These are phyloP conservation scores for Pinus tabuliformis DNA, from an alignment of 75 land plant species.

Conservation along the genomic window DNA sequence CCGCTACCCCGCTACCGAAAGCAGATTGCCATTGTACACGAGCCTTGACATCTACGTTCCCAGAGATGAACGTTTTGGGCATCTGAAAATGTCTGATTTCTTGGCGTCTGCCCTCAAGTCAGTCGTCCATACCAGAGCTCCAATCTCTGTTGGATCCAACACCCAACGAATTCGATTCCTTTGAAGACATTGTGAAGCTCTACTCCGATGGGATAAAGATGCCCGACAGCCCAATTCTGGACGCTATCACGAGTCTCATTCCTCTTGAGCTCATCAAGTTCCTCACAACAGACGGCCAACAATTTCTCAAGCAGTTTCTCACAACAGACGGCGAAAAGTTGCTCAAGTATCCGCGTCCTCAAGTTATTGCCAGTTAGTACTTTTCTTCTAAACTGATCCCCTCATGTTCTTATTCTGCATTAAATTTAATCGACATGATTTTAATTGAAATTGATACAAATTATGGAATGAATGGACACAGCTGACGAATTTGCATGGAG, in stretches of 20 bases:
- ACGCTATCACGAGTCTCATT: conserved; percentile 14
- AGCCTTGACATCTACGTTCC: conserved; percentile 71
- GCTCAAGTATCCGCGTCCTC: conserved; percentile 58
- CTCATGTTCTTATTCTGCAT: too few relatives aligned
- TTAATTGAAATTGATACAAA: too few relatives aligned
- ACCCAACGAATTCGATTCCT: conserved; percentile 52
- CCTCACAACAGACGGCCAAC: conserved; percentile 32
- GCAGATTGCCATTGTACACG: conserved; percentile 16
- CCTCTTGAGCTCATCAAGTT: conserved; percentile 50
- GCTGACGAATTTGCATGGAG: conserved; percentile 69
- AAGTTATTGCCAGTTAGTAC: conserved; percentile 52
- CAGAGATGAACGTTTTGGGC: conserved; percentile 79
- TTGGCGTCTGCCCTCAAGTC: conserved; percentile 30
- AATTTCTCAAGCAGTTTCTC: too few relatives aligned
- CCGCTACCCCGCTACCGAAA: too few relatives aligned
- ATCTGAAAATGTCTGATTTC: conserved; percentile 64
- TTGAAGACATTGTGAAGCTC: conserved; percentile 54
- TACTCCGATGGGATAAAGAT: conserved; percentile 53
- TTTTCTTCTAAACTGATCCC: not conserved
- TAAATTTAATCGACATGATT: too few relatives aligned
- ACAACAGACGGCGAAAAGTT: too few relatives aligned
- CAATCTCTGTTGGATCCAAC: conserved; percentile 32
- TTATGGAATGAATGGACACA: conserved; percentile 7
- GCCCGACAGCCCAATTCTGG: conserved; percentile 8
- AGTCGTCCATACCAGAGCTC: conserved; percentile 35